Base-by-base conservation (phyloP, 2,329 filamentous ascomycete genomes). In the Colletotrichum lentis region DNA sequence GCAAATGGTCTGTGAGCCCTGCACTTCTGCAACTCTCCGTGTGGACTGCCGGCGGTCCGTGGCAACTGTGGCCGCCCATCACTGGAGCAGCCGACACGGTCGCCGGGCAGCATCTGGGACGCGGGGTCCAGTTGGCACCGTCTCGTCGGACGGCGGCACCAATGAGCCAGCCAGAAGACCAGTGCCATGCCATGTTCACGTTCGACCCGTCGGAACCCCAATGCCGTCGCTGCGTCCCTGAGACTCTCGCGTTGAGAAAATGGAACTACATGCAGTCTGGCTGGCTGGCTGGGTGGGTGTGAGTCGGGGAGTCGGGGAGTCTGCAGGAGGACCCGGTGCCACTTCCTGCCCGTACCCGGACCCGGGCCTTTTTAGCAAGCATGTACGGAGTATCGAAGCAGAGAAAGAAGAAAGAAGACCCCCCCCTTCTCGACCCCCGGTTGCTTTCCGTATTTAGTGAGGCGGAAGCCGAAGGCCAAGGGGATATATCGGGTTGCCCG, bases 401-500 rank as follows among this genome's bases (percentile, higher is more conserved):
- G 31, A 52, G 16, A 52, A 49, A 20, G 8, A 49, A 20, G 20
- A 56, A n/a, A 24, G 31, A 59, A 65, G 5, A n/a, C n/a, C n/a
- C 27, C 27, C 27, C 20, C 39, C 46, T 64, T 58, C 39, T 43
- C 54, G 41, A n/a, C 35, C 53, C 65, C 62, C 49, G n/a, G 54
- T 56, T 62, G 55, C 60, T 62, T 47, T 55, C 55, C 53, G 49
- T 55, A 49, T 20, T 31, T 24, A 58, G 55, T 22, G 55, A 47
- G 55, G 55, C 55, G 55, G 41, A 47, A 46, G 24, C 49, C 49
- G 49, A 35, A 52, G 18, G 27, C 41, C 10, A 58, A 58, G 55
- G 35, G 61, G 35, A 64, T 64, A 68, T 24, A 27, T 49, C 65
- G 65, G 65, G 65, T 68, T 68, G 65, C 65, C 57, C 55, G 50